These are phyloP conservation scores for Hypoxylon perforatum DNA, from an alignment of 495 filamentous ascomycete genomes.

Conservation along the genomic window DNA sequence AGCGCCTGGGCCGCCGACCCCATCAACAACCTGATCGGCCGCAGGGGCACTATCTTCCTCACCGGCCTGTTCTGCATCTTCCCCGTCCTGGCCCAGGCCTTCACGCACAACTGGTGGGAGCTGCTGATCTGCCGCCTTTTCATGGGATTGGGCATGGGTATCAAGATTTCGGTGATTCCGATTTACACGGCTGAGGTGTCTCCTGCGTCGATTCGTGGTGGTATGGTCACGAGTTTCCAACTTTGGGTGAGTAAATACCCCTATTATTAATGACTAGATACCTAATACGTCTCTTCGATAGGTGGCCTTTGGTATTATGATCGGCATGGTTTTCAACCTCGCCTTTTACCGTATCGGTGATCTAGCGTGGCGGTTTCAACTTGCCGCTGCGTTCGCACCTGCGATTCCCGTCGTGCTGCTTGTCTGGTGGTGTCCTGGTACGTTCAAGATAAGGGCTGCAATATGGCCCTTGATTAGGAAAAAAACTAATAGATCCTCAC, in stretches of 20 bases:
- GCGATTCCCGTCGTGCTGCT: conserved; percentile 28
- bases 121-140: conserved; percentile 29
- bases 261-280: conserved; percentile 56
- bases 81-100: conserved; percentile 57
- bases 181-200: conserved; percentile 69
- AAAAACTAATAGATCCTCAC: conserved; percentile 43
- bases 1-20: conserved; percentile 68
- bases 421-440: conserved; percentile 35
- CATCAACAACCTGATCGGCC: conserved; percentile 65
- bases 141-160: conserved; percentile 61
- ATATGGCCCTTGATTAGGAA: conserved; percentile 52
- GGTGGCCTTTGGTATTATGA: conserved; percentile 35
- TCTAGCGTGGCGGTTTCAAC: conserved; percentile 33
- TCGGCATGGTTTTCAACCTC: conserved; percentile 54
- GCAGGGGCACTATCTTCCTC: conserved; percentile 69
- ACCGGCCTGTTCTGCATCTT: conserved; percentile 62
- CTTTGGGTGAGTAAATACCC: conserved; percentile 46
- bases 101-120: conserved; percentile 35
- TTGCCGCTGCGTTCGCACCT: conserved; percentile 32
- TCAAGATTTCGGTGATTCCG: conserved; percentile 68
- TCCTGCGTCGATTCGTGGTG: conserved; percentile 67
- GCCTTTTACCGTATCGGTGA: conserved; percentile 48
- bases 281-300: conserved; percentile 41
- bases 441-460: conserved; percentile 2
- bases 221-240: conserved; percentile 73